Conservation (phyloP, 2,329 filamentous ascomycete genomes). For the Cryphonectria parasitica region DNA sequence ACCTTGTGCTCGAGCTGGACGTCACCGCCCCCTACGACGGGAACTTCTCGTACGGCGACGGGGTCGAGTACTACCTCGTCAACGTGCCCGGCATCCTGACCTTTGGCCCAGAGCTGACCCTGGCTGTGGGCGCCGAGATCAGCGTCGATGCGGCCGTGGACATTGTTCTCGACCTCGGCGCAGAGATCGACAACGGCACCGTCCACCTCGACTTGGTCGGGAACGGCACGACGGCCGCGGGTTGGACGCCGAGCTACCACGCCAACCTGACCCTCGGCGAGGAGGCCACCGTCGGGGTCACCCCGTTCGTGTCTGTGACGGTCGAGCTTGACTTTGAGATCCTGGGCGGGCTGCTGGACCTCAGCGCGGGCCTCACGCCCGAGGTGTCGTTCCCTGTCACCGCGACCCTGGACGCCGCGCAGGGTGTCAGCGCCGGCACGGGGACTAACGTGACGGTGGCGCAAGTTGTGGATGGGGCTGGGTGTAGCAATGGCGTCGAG, state of each 20-base stretch:
- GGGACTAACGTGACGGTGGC: slow-evolving; percentile 20
- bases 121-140: slow-evolving; percentile 44
- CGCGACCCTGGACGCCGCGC: slow-evolving; percentile 32
- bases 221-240: slow-evolving; percentile 16
- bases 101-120: slow-evolving; percentile 38
- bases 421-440: slow-evolving; percentile 28
- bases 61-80: slow-evolving; percentile 44
- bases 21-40: slow-evolving; percentile 41
- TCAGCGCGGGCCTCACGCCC: slow-evolving; percentile 36
- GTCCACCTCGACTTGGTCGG: slow-evolving; percentile 39
- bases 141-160: slow-evolving; percentile 38
- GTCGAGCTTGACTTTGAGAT: slow-evolving; percentile 34
- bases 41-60: slow-evolving; percentile 42
- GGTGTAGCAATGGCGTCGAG: slow-evolving; percentile 34
- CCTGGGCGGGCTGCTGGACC: slow-evolving; percentile 35
- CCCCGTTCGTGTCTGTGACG: slow-evolving; percentile 33
- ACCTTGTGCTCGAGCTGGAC: slow-evolving; percentile 42
- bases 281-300: slow-evolving; percentile 31
- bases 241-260: slow-evolving; percentile 32
- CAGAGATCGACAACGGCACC: slow-evolving; percentile 32
- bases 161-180: slow-evolving; percentile 31
- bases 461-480: slow-evolving; percentile 14
- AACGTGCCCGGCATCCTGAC: slow-evolving; percentile 46
- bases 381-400: slow-evolving; percentile 35
- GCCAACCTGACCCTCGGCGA: slow-evolving; percentile 31